These are phyloP conservation scores for Epichloe uncinata DNA, from an alignment of 2,329 filamentous ascomycete species.

Conservation along the genomic window DNA sequence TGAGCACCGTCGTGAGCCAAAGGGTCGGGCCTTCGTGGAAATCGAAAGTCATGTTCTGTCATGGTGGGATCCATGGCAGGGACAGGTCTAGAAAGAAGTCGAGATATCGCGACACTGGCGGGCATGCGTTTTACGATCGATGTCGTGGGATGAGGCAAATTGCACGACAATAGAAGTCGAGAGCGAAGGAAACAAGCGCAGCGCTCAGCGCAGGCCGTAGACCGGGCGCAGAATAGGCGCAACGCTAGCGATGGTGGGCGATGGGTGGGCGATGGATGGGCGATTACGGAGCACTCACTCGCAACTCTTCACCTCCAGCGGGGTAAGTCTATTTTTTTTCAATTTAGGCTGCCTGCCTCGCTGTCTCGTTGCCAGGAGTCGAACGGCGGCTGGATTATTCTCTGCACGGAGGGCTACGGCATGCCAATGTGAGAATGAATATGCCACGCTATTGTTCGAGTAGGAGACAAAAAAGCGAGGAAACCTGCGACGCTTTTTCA, in stretches of 20 bases:
- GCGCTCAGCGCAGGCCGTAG: neutral
- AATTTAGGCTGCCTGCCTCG: no score
- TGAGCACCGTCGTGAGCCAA: slow-evolving; percentile 1
- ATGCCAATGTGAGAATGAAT: no score
- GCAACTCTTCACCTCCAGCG: no score
- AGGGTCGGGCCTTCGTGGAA: slow-evolving; percentile 43
- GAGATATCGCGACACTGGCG: slow-evolving; percentile 5
- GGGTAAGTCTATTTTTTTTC: no score
- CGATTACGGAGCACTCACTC: neutral
- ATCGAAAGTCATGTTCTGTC: slow-evolving; percentile 55
- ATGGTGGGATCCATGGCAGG: slow-evolving; percentile 40
- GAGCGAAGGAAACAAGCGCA: neutral
- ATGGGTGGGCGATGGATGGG: neutral
- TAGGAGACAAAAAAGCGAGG: no score
- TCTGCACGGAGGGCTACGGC: no score
- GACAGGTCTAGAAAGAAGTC: slow-evolving; percentile 9
- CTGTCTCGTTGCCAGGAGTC: no score
- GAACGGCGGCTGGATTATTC: no score
- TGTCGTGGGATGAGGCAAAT: neutral
- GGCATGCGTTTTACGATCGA: slow-evolving; percentile 3
- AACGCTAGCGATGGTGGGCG: neutral
- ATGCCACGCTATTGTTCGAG: no score
- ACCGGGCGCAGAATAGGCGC: neutral
- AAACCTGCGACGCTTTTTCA: no score
- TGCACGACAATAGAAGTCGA: neutral